These are phyloP conservation scores for Cladophialophora exuberans DNA, from an alignment of 2,329 filamentous ascomycete genomes.

Conservation along the genomic window DNA sequence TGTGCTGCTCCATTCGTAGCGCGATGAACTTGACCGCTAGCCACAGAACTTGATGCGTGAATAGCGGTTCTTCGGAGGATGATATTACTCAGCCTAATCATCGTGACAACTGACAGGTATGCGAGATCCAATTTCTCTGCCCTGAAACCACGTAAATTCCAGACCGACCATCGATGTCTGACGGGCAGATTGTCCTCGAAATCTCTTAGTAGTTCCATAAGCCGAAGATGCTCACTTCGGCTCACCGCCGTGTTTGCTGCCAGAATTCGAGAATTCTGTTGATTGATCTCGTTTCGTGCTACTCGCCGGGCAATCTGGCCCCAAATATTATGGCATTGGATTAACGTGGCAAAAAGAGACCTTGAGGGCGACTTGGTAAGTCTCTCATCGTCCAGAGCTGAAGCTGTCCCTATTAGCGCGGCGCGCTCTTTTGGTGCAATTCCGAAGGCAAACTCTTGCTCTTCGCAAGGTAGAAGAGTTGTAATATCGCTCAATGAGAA, in stretches of 20 bases:
- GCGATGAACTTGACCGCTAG: neutral
- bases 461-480: slow-evolving; percentile 42
- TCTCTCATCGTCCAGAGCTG: slow-evolving; percentile 24
- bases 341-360: slow-evolving; percentile 44
- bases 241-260: neutral
- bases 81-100: neutral
- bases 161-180: neutral
- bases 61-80: neutral
- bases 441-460: slow-evolving; percentile 45
- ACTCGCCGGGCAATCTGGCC: slow-evolving; percentile 39
- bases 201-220: neutral
- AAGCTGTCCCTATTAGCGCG: slow-evolving; percentile 40
- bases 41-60: too few relatives aligned
- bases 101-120: neutral
- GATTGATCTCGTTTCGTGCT: slow-evolving; percentile 20
- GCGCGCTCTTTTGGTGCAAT: slow-evolving; percentile 36
- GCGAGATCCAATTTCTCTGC: neutral
- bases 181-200: neutral
- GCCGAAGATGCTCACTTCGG: neutral
- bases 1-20: neutral
- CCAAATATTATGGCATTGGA: slow-evolving; percentile 45
- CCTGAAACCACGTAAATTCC: neutral
- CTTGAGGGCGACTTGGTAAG: slow-evolving; percentile 27
- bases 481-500: slow-evolving; percentile 44
- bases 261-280: neutral